Evolutionary conservation across 116 monocot genomes (phyloP), one percentile per base, ranked within the genome.

Genomic region (Iris pallida): DNA sequence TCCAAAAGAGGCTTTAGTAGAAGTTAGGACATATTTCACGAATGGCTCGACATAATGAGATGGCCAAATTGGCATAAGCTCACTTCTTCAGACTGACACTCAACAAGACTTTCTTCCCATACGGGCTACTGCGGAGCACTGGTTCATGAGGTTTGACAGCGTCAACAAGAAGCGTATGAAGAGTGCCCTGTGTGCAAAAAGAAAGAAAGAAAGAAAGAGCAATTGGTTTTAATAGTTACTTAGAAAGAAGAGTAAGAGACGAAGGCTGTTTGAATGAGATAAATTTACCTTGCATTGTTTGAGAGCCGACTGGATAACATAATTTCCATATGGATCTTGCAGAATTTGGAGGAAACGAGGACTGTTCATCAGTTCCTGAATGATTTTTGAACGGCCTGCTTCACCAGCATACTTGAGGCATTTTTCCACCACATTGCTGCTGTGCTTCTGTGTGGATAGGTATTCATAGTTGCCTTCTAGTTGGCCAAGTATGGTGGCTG

Each of bases 371-470:
- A 90, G 66, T 55, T 90, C 86, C 4, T n/a, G 43, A 10, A 86
- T 65, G 11, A 90, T 86, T 51, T 61, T 76, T 5, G 7, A 57
- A 16, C 53, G 55, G 0, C 68, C 59, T 0, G 63, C 68, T 16
- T 63, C 72, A 10, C 65, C 47, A 0, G 68, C 69, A n/a, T 71
- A 16, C 45, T 67, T 71, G n/a, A 89, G 57, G 57, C 85, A 89
- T 71, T 65, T 85, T 45, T 89, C 85, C 0, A 89, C 85, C 40
- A 85, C 88, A 49, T 84, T 73, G 70, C 88, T 89, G 65, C 88
- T 85, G 55, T 70, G 74, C 48, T 85, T 89, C 59, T 82, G 84
- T 69, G 56, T 74, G 0, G 84, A 81, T 6, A 89, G 54, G 13
- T 53, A 7, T 8, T 45, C 71, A 18, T 66, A 82, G 5, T 72